A percentile compares a stretch with the other conserved stretches of the same genome.
These are phyloP conservation scores for Saccharomyces hybrid DNA, from an alignment of 1,139 yeast species.

Conservation along the genomic window DNA sequence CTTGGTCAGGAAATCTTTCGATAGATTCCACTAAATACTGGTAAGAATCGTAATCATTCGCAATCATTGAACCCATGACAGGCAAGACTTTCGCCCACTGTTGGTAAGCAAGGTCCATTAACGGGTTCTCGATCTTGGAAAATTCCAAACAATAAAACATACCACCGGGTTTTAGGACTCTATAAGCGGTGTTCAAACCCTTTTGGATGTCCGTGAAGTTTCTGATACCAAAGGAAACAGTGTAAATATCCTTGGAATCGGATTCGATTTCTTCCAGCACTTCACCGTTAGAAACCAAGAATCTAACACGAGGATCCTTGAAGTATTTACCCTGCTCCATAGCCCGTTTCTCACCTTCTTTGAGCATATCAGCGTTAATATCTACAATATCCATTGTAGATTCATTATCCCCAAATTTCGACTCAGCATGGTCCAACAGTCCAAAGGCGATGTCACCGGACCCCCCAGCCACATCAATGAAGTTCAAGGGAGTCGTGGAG, in stretches of 20 bases:
- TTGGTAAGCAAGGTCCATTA: constrained; percentile 69
- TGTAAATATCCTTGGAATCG: constrained; percentile 87
- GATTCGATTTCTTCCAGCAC: constrained; percentile 73
- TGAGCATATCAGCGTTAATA: constrained; percentile 91
- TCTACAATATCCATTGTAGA: constrained; percentile 89
- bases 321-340: constrained; percentile 41
- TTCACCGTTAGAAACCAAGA: constrained; percentile 91
- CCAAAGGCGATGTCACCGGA: constrained; percentile 98
- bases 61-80: constrained; percentile 89
- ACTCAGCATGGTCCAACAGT: constrained; percentile 80
- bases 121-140: constrained; percentile 78
- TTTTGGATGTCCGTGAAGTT: constrained; percentile 92
- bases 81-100: constrained; percentile 87
- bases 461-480: constrained; percentile 97
- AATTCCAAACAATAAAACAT: constrained; percentile 94
- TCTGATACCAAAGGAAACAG: constrained; percentile 95
- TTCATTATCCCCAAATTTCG: constrained; percentile 63
- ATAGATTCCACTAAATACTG: constrained; percentile 94
- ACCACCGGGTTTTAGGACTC: constrained; percentile 97
- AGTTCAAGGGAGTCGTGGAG: constrained; percentile 65
- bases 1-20: constrained; percentile 85
- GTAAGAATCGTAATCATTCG: constrained; percentile 91
- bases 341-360: constrained; percentile 79
- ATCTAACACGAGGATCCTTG: constrained; percentile 59
- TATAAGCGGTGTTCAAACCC: constrained; percentile 86